Percentiles rank a stretch among this genome's conserved stretches.
These are phyloP conservation scores for Litsea cubeba DNA, from an alignment of 164 flowering plant genomes.

Conservation along the genomic window DNA sequence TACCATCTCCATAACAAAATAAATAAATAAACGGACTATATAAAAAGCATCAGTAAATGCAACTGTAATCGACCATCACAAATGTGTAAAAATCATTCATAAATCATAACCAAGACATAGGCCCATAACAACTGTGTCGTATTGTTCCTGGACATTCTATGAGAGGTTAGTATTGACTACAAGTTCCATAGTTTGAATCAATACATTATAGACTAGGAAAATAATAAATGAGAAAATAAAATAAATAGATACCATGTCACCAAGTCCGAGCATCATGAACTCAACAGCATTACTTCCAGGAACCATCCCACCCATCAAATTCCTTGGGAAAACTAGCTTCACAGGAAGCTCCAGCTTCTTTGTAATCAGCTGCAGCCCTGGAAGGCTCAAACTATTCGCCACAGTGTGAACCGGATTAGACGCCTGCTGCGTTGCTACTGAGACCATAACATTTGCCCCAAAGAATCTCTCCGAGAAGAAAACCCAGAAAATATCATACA, in stretches of 20 bases:
- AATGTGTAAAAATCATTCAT: no score
- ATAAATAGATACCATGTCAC: constrained; percentile 77
- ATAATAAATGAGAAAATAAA: neutral
- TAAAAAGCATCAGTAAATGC: no score
- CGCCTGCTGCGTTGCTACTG: constrained; percentile 93
- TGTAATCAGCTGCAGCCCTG: constrained; percentile 81
- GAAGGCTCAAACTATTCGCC: constrained; percentile 84
- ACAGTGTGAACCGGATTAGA: constrained; percentile 94
- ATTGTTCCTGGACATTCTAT: no score
- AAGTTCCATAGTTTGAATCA: neutral
- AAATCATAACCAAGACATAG: no score
- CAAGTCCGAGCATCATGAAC: constrained; percentile 98
- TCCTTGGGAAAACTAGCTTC: constrained; percentile 85
- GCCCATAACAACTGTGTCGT: no score
- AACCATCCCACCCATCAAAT: constrained; percentile 58
- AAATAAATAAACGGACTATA: no score
- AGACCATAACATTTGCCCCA: constrained; percentile 96
- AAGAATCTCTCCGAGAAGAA: constrained; percentile 93
- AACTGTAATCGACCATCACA: no score
- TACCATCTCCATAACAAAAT: no score
- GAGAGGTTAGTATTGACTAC: no score
- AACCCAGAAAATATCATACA: constrained; percentile 97
- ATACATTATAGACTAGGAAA: neutral
- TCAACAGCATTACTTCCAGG: constrained; percentile 57
- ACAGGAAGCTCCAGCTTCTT: constrained; percentile 91